Evolutionary conservation across 805 yeast genomes (phyloP).

Genomic region (Teunomyces gatunensis): DNA sequence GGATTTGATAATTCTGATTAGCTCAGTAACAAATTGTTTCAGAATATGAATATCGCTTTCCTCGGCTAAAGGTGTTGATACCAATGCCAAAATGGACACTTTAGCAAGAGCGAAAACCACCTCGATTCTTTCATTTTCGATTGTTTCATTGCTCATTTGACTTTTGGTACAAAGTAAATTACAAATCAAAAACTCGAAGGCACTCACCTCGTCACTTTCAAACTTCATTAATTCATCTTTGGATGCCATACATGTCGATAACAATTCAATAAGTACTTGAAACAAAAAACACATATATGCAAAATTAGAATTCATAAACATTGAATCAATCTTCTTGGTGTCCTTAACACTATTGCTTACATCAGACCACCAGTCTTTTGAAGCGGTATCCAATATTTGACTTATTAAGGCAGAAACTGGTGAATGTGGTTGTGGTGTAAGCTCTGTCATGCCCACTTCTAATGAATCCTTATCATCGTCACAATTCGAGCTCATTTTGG

Average conservation of each 20-base stretch:
- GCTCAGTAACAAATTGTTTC: conserved; percentile 26
- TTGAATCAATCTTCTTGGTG: neutral
- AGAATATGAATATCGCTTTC: conserved; percentile 26
- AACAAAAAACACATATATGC: conserved; percentile 67
- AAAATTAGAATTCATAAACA: conserved; percentile 35
- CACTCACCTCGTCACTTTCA: conserved; percentile 50
- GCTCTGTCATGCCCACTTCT: too few relatives aligned
- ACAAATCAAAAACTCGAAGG: neutral
- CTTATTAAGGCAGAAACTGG: conserved; percentile 18
- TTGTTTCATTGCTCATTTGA: neutral
- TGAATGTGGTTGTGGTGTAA: neutral
- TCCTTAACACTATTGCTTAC: neutral
- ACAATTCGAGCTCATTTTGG: too few relatives aligned
- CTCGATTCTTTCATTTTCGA: too few relatives aligned
- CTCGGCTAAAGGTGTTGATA: neutral
- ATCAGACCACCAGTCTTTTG: conserved; percentile 13
- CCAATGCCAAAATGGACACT: neutral
- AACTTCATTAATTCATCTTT: conserved; percentile 81
- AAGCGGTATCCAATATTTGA: neutral
- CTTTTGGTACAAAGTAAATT: neutral
- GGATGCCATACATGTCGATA: conserved; percentile 74
- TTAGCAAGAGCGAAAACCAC: neutral
- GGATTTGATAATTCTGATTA: too few relatives aligned
- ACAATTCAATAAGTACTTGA: conserved; percentile 63
- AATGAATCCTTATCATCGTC: too few relatives aligned